Base-by-base conservation (phyloP, 78 protist genomes). In the Isochrysis galbana region DNA sequence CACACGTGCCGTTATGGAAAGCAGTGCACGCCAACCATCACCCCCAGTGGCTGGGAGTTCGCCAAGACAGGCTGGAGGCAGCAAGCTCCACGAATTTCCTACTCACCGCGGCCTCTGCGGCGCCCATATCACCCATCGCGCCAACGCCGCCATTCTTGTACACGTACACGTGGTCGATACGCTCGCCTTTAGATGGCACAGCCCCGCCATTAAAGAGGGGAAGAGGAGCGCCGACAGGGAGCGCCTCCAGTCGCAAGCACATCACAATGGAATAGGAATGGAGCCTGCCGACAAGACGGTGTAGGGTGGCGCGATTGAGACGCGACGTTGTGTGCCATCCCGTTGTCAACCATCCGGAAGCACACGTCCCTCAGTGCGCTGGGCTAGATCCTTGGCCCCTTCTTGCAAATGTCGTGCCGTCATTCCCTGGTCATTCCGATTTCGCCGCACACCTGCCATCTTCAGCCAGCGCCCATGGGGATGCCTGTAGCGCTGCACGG, bases 101-200 rank as follows among this genome's bases (percentile, higher is more conserved):
- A n/a, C n/a, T n/a, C 26, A 32, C 69, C 41, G 78, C 41, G 0
- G 41, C 21, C 11, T 26, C 91, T 10, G 1, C 32, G 38, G 48
- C 42, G 34, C 92, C 92, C 84, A 77, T 77, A 46, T 39, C 47
- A 17, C n/a, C 22, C 45, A 90, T 45, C 17, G 55, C 72, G 44
- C 92, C 92, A 29, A 90, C 92, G 47, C 92, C 92, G 83, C 92
- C 92, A 84, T 90, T 69, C 67, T 36, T 22, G 41, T 14, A 90
- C 67, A 90, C 22, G 44, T 67, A 34, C 23, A 90, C 83, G n/a
- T 4, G 2, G 45, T 80, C 88, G 39, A 41, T 25, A 34, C 4
- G 14, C 38, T 42, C 55, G 55, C 55, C 88, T 0, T 0, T 26
- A 1, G 88, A 19, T 5, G 88, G 39, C n/a, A 54, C 36, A 11